Evolutionary conservation across 192 early-diverging fungal genomes (phyloP).

Genomic region (Physocladia obscura): DNA sequence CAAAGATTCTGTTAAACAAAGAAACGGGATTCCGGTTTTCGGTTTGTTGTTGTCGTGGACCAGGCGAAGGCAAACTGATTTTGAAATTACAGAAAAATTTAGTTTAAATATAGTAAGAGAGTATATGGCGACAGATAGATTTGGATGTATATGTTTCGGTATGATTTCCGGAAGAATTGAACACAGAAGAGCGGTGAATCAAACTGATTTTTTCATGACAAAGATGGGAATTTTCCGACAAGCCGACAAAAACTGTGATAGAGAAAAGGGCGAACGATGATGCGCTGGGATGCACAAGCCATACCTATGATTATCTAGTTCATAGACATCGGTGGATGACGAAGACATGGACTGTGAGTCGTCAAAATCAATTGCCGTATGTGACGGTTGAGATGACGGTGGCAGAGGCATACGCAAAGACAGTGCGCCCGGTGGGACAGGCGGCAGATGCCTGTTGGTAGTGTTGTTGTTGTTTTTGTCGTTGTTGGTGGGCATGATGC

Average conservation of each 20-base stretch:
- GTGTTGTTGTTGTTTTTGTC: background rate
- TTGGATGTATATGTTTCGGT: background rate
- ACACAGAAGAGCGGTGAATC: background rate
- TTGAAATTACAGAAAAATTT: too few species aligned
- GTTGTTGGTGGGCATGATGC: too few species aligned
- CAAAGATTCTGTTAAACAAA: background rate
- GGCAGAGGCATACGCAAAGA: background rate
- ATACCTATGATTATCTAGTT: background rate
- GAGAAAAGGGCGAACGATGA: background rate
- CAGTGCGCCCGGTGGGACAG: background rate
- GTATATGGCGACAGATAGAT: background rate
- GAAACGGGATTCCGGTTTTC: background rate
- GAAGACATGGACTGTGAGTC: background rate
- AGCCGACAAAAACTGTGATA: background rate
- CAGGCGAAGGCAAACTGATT: too few species aligned
- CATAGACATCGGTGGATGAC: constrained; percentile 10
- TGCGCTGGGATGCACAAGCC: background rate
- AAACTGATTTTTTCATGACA: background rate
- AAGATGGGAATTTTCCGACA: background rate
- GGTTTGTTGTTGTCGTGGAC: too few species aligned
- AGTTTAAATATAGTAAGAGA: background rate
- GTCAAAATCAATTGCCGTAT: background rate
- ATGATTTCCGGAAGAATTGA: background rate
- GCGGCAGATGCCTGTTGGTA: background rate
- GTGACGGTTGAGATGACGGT: background rate